Evolutionary conservation across 331 rosid genomes (phyloP).

Genomic region (Stylosanthes scabra): DNA sequence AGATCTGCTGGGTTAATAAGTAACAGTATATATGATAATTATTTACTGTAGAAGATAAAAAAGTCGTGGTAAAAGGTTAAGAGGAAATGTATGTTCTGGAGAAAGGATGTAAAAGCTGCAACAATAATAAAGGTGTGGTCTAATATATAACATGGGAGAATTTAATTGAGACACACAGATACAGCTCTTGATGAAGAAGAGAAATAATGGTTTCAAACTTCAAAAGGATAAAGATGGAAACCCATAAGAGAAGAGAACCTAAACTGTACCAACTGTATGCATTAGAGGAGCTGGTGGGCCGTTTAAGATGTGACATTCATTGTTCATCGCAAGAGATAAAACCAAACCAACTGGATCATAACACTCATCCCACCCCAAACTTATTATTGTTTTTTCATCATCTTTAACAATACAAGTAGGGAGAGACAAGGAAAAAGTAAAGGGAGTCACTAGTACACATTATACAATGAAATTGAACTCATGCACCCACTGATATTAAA

Average conservation of each 20-base stretch:
- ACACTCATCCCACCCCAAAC: constrained; percentile 5
- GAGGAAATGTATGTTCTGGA: too few relatives aligned
- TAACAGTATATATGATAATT: too few relatives aligned
- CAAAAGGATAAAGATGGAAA: not conserved
- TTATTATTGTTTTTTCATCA: not conserved
- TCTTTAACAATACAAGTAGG: not conserved
- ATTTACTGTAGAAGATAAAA: too few relatives aligned
- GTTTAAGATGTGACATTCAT: constrained; percentile 17
- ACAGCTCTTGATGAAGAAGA: not conserved
- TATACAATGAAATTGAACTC: too few relatives aligned
- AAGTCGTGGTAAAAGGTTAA: too few relatives aligned
- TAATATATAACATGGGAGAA: too few relatives aligned
- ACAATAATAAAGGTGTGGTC: too few relatives aligned
- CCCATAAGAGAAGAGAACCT: not conserved
- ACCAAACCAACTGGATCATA: constrained; percentile 20
- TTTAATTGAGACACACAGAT: too few relatives aligned
- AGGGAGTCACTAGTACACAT: not conserved
- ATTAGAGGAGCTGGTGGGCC: constrained; percentile 26
- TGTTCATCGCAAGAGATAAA: constrained; percentile 8
- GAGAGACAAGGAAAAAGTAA: not conserved
- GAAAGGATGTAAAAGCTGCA: too few relatives aligned
- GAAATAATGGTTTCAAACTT: too few relatives aligned
- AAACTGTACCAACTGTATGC: constrained; percentile 21
- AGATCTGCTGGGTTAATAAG: too few relatives aligned
- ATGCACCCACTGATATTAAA: too few relatives aligned